Evolutionary conservation across 441 rosid species (phyloP).

Genomic region (Metrosideros polymorpha): DNA sequence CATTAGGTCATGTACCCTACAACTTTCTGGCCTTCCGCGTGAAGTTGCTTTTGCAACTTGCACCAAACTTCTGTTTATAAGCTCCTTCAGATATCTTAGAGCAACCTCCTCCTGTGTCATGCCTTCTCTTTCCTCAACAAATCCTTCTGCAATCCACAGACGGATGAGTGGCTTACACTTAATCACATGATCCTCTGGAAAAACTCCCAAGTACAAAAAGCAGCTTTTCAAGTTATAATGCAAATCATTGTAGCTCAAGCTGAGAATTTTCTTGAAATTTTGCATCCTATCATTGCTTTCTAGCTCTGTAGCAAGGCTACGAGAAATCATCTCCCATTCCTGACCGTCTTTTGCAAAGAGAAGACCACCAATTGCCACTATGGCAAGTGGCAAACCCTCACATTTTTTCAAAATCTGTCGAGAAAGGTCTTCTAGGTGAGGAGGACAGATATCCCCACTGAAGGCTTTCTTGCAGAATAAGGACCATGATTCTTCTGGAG

Average conservation of each 20-base stretch:
- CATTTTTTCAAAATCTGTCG: background rate
- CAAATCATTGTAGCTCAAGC: background rate
- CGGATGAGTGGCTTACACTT: background rate
- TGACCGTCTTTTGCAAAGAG: background rate
- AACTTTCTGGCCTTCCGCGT: too few relatives aligned
- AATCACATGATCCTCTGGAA: background rate
- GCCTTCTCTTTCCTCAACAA: too few relatives aligned
- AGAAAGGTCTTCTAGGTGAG: background rate
- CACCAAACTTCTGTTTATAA: too few relatives aligned
- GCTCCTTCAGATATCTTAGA: too few relatives aligned
- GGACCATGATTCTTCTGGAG: background rate
- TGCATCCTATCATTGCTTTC: background rate
- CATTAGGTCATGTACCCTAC: too few relatives aligned
- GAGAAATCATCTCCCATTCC: background rate
- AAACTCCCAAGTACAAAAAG: background rate
- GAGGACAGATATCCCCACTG: background rate
- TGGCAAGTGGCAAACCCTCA: background rate
- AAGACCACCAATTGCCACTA: background rate
- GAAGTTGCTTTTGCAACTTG: too few relatives aligned
- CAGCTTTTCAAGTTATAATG: background rate
- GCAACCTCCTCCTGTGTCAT: too few relatives aligned
- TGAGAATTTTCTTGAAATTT: background rate
- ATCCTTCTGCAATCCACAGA: too few relatives aligned
- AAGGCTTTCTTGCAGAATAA: background rate
- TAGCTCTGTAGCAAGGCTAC: background rate